These are phyloP conservation scores for Massarina eburnea DNA, from an alignment of 2,329 filamentous ascomycete species.

Conservation along the genomic window DNA sequence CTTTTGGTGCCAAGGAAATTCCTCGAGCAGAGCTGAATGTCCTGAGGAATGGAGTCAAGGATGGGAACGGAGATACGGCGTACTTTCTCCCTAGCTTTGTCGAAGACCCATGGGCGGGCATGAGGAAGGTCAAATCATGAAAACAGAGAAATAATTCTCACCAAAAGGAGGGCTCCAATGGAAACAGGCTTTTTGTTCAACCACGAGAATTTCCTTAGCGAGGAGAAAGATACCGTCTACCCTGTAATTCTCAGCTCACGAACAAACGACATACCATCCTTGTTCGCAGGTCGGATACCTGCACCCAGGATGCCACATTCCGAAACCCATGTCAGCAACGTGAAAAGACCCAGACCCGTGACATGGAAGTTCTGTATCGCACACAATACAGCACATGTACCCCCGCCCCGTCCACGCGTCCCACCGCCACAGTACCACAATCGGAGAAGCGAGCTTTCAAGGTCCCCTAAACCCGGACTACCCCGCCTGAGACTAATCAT, in stretches of 20 bases:
- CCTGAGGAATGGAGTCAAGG: conserved; percentile 44
- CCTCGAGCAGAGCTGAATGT: conserved; percentile 36
- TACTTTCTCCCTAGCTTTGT: conserved; percentile 72
- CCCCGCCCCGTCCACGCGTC: neutral
- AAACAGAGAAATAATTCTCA: too few species aligned
- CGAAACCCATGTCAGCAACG: too few species aligned
- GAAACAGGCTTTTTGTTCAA: too few species aligned
- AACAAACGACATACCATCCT: too few species aligned
- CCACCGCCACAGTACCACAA: conserved; percentile 8
- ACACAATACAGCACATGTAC: neutral
- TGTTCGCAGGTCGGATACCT: too few species aligned
- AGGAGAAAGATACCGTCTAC: too few species aligned
- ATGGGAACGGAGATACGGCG: conserved; percentile 61
- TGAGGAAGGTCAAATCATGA: conserved; percentile 3
- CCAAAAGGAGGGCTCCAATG: too few species aligned
- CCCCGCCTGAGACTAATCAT: neutral
- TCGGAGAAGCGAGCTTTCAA: conserved; percentile 1
- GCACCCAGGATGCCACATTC: too few species aligned
- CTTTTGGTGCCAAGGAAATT: conserved; percentile 33
- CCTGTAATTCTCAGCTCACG: too few species aligned
- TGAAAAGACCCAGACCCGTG: too few species aligned
- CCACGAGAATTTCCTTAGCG: too few species aligned
- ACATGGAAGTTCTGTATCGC: neutral
- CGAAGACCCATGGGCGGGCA: conserved; percentile 68
- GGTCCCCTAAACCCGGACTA: neutral